Base-by-base conservation (phyloP, 108 stramenopile species). In the Cyclotella baltica region DNA sequence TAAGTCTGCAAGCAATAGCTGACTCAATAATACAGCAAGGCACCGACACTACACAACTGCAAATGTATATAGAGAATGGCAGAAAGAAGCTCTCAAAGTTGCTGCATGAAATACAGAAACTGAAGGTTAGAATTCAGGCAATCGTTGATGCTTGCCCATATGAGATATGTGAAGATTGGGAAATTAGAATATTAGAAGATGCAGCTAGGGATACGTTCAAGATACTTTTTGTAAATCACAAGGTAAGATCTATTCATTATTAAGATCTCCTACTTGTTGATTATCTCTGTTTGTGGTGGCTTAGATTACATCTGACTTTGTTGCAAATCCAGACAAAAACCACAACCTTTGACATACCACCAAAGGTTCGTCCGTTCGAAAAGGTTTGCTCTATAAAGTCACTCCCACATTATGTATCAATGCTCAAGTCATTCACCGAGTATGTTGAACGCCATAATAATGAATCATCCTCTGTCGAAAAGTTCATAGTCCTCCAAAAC, bases 191-290 rank as follows among this genome's bases (percentile, higher is more conserved):
- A 28, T 73, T 85, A 38, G 67, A 67, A 67, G 48, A 31, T 8
- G 22, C 50, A 4, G 83, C 81, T 28, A 81, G 62, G 29, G 79
- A 61, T 34, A 43, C 51, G 18, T 82, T 85, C 76, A 61, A 55
- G 10, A 85, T 84, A 2, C 80, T 86, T 25, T 91, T 86, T 63
- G 87, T 91, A 4, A 83, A 89, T 73, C 90, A 91, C 70, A 84
- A 64, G 38, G 63, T 64, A 15, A 23, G 63, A n/a, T n/a, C n/a
- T n/a, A n/a, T n/a, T n/a, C n/a, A n/a, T n/a, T n/a, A n/a, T n/a
- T n/a, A n/a, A n/a, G n/a, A n/a, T n/a, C n/a, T n/a, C n/a, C n/a
- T n/a, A n/a, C n/a, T n/a, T n/a, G n/a, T n/a, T n/a, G n/a, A n/a
- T n/a, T n/a, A n/a, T n/a, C n/a, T n/a, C n/a, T n/a, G n/a, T n/a